Percentiles rank a stretch among this genome's conserved stretches.
These are phyloP conservation scores for Drosera spatulata DNA, from an alignment of 179 eudicot genomes.

Conservation along the genomic window DNA sequence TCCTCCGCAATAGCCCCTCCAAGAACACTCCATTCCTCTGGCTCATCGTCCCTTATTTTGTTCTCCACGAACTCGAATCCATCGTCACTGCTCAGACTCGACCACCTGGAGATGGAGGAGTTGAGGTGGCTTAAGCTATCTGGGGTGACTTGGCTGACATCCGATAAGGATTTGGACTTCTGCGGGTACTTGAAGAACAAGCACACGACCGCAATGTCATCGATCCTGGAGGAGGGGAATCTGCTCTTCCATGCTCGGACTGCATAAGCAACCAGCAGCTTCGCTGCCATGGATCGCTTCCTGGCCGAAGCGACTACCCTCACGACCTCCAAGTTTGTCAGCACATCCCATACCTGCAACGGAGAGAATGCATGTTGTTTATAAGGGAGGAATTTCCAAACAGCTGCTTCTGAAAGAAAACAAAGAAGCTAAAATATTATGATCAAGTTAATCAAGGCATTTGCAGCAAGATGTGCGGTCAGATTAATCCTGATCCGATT, in stretches of 20 bases:
- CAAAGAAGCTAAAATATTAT: neutral
- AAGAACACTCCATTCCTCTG: conserved; percentile 12
- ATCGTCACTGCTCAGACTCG: conserved; percentile 21
- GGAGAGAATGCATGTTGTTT: neutral
- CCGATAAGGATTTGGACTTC: conserved; percentile 23
- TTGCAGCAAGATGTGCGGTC: neutral
- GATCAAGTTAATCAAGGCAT: neutral
- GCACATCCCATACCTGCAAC: conserved; percentile 78
- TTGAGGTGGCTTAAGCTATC: conserved; percentile 30
- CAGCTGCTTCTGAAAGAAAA: no score
- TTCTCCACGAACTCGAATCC: conserved; percentile 13
- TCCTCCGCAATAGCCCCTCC: conserved; percentile 10
- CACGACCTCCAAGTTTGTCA: conserved; percentile 82
- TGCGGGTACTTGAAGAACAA: conserved; percentile 42
- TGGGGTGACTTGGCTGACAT: conserved; percentile 19
- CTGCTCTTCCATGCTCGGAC: conserved; percentile 80
- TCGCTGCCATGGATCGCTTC: conserved; percentile 70
- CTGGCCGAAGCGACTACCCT: conserved; percentile 57
- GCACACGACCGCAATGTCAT: conserved; percentile 88
- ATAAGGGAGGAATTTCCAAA: no score
- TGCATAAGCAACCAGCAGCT: conserved; percentile 55
- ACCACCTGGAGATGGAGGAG: conserved; percentile 19
- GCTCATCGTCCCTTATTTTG: conserved; percentile 3
- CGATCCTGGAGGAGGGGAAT: conserved; percentile 84
- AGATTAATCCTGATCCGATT: no score